Evolutionary conservation across 2,329 filamentous ascomycete genomes (phyloP).

Genomic region (Cercospora zeina): DNA sequence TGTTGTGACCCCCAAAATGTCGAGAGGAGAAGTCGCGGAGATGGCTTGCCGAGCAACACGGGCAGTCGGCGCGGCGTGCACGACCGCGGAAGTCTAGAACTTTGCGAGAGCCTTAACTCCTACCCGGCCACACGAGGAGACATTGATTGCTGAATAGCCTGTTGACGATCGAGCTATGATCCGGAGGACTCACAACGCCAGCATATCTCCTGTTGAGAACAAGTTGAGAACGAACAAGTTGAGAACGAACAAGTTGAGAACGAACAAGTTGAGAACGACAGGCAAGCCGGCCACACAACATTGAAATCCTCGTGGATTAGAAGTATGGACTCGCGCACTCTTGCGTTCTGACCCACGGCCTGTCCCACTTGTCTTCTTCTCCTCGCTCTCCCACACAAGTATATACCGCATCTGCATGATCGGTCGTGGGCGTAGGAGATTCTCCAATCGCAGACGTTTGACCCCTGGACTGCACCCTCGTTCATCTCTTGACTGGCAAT

Average conservation of each 20-base stretch:
- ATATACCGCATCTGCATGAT: not conserved
- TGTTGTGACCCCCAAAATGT: not conserved
- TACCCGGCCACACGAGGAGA: no score
- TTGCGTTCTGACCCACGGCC: not conserved
- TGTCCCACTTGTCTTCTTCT: not conserved
- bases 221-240: no score
- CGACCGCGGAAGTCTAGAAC: constrained; percentile 21
- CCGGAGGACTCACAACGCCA: not conserved
- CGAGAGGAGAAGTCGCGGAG: not conserved
- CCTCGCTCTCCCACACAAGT: not conserved
- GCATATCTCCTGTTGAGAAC: no score
- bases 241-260: no score
- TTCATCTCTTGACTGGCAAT: not conserved
- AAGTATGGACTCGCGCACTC: not conserved
- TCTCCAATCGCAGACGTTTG: not conserved
- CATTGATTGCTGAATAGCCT: not conserved
- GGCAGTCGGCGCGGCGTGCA: constrained; percentile 25
- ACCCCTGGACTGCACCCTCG: not conserved
- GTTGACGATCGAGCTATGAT: not conserved
- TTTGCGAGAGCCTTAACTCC: not conserved
- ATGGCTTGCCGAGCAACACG: constrained; percentile 2
- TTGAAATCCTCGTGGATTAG: no score
- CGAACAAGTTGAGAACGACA: not conserved
- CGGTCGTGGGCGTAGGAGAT: not conserved
- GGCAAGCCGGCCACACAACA: not conserved